phyloP scores from a whole-genome alignment of 2,329 filamentous ascomycete genomes.

The Nemania diffusa region DNA sequence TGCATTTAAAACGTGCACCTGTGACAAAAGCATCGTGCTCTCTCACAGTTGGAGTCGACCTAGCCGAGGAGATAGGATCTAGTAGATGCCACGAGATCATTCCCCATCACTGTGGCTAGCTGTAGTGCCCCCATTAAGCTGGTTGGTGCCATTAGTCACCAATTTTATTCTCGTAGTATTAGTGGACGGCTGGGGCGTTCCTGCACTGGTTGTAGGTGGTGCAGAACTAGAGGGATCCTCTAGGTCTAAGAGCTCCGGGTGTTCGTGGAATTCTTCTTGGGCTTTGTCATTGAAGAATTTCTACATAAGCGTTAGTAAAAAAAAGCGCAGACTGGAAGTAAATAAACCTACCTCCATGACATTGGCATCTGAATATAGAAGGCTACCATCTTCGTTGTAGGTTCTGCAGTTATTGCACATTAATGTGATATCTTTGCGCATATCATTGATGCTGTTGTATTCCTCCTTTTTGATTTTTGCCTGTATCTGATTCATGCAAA shows the following conservation, averaged over 20 bases:
- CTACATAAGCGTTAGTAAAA: constrained; percentile 57
- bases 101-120: constrained; percentile 47
- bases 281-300: constrained; percentile 66
- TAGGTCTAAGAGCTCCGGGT: constrained; percentile 66
- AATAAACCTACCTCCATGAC: constrained; percentile 80
- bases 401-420: constrained; percentile 92
- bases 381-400: constrained; percentile 95
- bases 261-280: constrained; percentile 63
- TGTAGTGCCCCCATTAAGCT: constrained; percentile 39
- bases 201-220: constrained; percentile 66
- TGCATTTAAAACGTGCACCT: constrained; percentile 27
- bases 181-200: constrained; percentile 71
- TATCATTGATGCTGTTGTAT: constrained; percentile 82
- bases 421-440: constrained; percentile 83
- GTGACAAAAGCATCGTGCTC: not conserved
- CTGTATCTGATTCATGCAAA: constrained; percentile 95
- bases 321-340: not conserved
- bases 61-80: not conserved
- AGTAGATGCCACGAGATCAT: constrained; percentile 22
- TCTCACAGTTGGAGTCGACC: constrained; percentile 3
- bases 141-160: constrained; percentile 48
- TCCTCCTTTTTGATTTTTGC: constrained; percentile 97
- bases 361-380: constrained; percentile 92
- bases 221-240: constrained; percentile 60
- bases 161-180: constrained; percentile 76